A percentile compares a stretch with the other conserved stretches of the same genome.
Evolutionary conservation across 2,329 filamentous ascomycete genomes (phyloP).

Genomic region (Penicillium verrucosum): DNA sequence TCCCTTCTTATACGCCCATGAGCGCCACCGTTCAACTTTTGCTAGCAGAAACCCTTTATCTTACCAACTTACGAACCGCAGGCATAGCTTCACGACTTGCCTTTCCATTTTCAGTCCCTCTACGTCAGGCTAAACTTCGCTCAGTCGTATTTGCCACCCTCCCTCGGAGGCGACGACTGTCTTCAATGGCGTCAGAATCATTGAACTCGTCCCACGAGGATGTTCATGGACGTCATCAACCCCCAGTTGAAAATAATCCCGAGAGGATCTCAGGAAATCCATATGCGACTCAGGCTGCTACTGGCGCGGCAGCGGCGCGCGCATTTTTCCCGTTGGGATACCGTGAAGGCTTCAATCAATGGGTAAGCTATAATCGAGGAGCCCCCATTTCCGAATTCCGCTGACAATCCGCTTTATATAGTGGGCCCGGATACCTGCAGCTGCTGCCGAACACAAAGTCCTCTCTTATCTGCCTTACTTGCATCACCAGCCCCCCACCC

Average conservation of each 20-base stretch:
- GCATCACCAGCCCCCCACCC: slow-evolving; percentile 63
- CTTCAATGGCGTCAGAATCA: slow-evolving; percentile 39
- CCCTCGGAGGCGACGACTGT: slow-evolving; percentile 17
- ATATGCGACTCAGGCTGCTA: slow-evolving; percentile 33
- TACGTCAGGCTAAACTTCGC: neutral
- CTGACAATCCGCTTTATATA: slow-evolving; percentile 37
- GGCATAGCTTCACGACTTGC: neutral
- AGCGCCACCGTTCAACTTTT: slow-evolving; percentile 9
- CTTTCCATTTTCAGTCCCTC: neutral
- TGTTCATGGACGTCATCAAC: slow-evolving; percentile 20
- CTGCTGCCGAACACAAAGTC: slow-evolving; percentile 81
- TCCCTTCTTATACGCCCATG: slow-evolving; percentile 13
- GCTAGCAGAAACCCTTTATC: slow-evolving; percentile 7
- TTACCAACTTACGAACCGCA: neutral
- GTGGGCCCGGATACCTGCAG: slow-evolving; percentile 84
- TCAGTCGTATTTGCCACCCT: slow-evolving; percentile 13
- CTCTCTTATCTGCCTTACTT: slow-evolving; percentile 82
- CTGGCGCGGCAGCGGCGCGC: slow-evolving; percentile 29
- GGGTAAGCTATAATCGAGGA: slow-evolving; percentile 56
- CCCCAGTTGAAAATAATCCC: slow-evolving; percentile 15
- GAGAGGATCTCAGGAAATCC: slow-evolving; percentile 19
- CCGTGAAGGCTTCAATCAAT: slow-evolving; percentile 87
- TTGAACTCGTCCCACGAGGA: slow-evolving; percentile 32
- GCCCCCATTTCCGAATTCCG: slow-evolving; percentile 4
- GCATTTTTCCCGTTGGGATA: slow-evolving; percentile 77